Evolutionary conservation across 306 rosid genomes (phyloP).

Genomic region (Canavalia gladiata): DNA sequence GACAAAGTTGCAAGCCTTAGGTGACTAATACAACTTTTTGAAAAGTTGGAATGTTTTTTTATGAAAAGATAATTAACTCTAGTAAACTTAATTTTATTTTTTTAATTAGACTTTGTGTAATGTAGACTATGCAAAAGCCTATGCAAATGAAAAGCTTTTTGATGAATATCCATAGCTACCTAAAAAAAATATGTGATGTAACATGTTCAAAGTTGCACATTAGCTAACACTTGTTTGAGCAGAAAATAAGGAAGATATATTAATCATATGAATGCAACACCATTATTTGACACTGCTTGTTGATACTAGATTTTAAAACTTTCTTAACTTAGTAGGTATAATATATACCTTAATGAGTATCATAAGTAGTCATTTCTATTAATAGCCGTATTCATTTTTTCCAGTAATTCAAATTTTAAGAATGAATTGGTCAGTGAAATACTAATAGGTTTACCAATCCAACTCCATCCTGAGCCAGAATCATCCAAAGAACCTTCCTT

Average conservation of each 20-base stretch:
- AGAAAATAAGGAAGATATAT: not conserved
- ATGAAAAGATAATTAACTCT: too few relatives aligned
- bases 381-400: slow-evolving; percentile 90
- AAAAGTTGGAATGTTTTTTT: too few relatives aligned
- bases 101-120: too few relatives aligned
- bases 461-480: slow-evolving; percentile 76
- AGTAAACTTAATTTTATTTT: too few relatives aligned
- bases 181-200: not conserved
- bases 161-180: not conserved
- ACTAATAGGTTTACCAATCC: slow-evolving; percentile 87
- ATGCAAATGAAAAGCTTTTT: not conserved
- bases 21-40: too few relatives aligned
- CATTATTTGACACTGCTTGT: slow-evolving; percentile 3
- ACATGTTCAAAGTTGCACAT: not conserved
- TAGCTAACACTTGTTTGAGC: slow-evolving; percentile 2
- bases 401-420: slow-evolving; percentile 72
- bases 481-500: slow-evolving; percentile 62
- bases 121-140: too few relatives aligned
- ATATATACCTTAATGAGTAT: slow-evolving; percentile 51
- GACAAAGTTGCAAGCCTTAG: too few relatives aligned
- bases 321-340: slow-evolving; percentile 19
- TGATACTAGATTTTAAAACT: not conserved
- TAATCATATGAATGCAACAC: slow-evolving; percentile 2
- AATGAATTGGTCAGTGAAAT: slow-evolving; percentile 80
- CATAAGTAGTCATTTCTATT: slow-evolving; percentile 92